phyloP scores from a whole-genome alignment of 495 filamentous ascomycete species.

The Aspergillus wentii region DNA sequence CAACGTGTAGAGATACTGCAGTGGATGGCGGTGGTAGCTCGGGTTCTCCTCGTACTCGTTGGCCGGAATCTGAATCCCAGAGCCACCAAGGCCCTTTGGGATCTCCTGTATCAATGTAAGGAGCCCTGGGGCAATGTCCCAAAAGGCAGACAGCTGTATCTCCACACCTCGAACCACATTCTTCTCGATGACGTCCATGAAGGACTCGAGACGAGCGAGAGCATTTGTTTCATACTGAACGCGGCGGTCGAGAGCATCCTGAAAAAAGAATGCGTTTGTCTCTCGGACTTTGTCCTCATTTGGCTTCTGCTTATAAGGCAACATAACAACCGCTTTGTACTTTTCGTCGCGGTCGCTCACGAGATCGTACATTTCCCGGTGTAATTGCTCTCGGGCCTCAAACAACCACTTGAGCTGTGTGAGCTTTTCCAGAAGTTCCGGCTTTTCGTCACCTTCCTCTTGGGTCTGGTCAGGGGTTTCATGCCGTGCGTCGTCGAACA shows the following conservation, averaged over 20 bases:
- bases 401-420: slow-evolving; percentile 97
- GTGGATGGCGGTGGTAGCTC: slow-evolving; percentile 65
- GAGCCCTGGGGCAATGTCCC: slow-evolving; percentile 90
- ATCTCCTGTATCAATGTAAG: slow-evolving; percentile 72
- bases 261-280: slow-evolving; percentile 73
- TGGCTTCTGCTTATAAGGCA: slow-evolving; percentile 68
- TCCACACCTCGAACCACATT: slow-evolving; percentile 87
- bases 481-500: slow-evolving; percentile 69
- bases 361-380: slow-evolving; percentile 78
- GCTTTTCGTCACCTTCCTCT: slow-evolving; percentile 92
- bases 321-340: slow-evolving; percentile 74
- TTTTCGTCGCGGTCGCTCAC: slow-evolving; percentile 77
- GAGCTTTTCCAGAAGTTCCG: slow-evolving; percentile 88
- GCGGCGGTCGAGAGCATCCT: slow-evolving; percentile 67
- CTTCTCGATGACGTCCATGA: slow-evolving; percentile 74
- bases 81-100: slow-evolving; percentile 54
- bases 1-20: slow-evolving; percentile 84
- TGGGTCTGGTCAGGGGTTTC: slow-evolving; percentile 76
- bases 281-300: slow-evolving; percentile 70
- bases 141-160: slow-evolving; percentile 85
- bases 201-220: slow-evolving; percentile 67
- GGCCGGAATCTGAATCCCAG: slow-evolving; percentile 62
- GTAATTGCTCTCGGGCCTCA: slow-evolving; percentile 81
- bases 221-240: slow-evolving; percentile 60
- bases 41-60: slow-evolving; percentile 84